Conservation (phyloP, 2,329 filamentous ascomycete species). For the Monilinia laxa region DNA sequence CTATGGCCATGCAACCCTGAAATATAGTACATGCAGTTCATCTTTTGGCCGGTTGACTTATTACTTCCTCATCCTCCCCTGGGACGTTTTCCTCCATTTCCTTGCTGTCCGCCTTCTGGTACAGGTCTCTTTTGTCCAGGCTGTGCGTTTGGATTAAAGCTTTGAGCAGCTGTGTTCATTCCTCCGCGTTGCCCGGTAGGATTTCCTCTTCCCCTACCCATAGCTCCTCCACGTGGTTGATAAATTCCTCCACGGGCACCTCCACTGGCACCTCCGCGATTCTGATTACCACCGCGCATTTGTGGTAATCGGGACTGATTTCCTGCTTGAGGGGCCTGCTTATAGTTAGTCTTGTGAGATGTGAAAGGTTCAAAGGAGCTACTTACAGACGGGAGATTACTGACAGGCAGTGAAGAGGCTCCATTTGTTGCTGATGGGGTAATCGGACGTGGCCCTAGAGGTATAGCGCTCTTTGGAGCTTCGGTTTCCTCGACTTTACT, state of each 20-base stretch:
- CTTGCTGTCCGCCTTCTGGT: constrained; percentile 38
- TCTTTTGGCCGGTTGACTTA: constrained; percentile 26
- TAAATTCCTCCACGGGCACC: constrained; percentile 24
- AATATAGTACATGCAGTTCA: constrained; percentile 37
- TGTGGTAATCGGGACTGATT: constrained; percentile 36
- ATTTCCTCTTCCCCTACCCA: constrained; percentile 37
- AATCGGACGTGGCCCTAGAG: constrained; percentile 23
- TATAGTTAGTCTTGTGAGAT: constrained; percentile 18
- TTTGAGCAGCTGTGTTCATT: constrained; percentile 38
- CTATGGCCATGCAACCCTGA: constrained; percentile 32
- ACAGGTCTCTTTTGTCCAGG: constrained; percentile 38
- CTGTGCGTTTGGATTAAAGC: constrained; percentile 36
- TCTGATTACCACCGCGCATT: constrained; percentile 33
- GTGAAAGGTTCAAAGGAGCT: background rate
- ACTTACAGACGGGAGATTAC: constrained; percentile 38
- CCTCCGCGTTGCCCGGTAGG: constrained; percentile 33
- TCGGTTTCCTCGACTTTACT: constrained; percentile 31
- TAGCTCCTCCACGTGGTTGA: constrained; percentile 29
- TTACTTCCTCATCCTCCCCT: constrained; percentile 42
- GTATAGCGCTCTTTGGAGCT: constrained; percentile 16
- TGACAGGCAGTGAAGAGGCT: constrained; percentile 28
- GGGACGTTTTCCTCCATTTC: constrained; percentile 48
- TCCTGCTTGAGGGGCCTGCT: constrained; percentile 30
- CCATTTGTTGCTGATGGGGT: constrained; percentile 29
- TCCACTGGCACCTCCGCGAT: constrained; percentile 30